These are phyloP conservation scores for Mariannaea elegans DNA, from an alignment of 2,329 filamentous ascomycete species.

Conservation along the genomic window DNA sequence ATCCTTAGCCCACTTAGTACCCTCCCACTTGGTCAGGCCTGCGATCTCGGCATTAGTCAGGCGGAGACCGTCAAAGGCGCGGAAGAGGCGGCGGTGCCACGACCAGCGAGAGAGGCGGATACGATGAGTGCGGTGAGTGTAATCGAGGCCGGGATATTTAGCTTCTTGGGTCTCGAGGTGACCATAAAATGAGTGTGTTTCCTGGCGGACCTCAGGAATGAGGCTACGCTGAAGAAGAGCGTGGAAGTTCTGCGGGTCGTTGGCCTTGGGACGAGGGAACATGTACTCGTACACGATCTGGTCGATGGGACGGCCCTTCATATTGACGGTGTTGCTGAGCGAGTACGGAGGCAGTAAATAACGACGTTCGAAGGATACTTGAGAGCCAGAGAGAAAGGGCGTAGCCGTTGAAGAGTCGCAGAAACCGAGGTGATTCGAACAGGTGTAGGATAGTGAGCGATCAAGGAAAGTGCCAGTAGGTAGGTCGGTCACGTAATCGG, in stretches of 20 bases:
- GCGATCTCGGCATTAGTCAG: conserved; percentile 77
- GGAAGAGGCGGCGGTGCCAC: conserved; percentile 80
- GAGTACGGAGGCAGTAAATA: background rate
- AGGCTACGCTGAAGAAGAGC: conserved; percentile 75
- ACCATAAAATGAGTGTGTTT: conserved; percentile 81
- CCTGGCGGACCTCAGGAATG: conserved; percentile 80
- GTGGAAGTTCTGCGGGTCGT: conserved; percentile 76
- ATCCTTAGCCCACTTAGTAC: conserved; percentile 84
- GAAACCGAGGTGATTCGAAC: background rate
- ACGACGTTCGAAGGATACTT: conserved; percentile 4
- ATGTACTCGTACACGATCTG: conserved; percentile 79
- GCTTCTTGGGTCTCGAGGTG: conserved; percentile 82
- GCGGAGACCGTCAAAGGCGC: conserved; percentile 75
- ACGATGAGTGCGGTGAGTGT: conserved; percentile 76
- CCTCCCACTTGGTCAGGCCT: conserved; percentile 81
- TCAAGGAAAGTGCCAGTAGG: conserved; percentile 17
- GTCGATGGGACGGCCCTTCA: conserved; percentile 77
- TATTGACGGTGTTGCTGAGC: conserved; percentile 48
- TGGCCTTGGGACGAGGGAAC: conserved; percentile 73
- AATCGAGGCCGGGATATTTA: conserved; percentile 84
- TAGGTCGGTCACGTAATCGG: conserved; percentile 33
- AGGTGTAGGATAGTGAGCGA: background rate
- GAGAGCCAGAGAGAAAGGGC: background rate
- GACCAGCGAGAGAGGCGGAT: conserved; percentile 80
- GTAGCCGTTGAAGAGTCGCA: background rate